These are phyloP conservation scores for Lodderomyces theae DNA, from an alignment of 1,139 yeast species.

Conservation along the genomic window DNA sequence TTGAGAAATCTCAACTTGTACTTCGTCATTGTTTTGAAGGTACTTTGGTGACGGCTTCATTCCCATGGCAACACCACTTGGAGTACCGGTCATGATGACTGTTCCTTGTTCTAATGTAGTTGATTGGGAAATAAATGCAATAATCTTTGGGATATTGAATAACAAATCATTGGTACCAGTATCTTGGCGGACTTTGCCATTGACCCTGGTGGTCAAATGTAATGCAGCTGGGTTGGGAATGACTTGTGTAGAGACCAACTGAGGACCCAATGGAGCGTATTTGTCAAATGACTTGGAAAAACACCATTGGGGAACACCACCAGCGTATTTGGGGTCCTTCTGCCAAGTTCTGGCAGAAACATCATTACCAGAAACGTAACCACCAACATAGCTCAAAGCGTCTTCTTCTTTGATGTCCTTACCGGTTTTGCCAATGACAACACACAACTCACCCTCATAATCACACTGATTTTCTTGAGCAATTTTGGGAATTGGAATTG, in stretches of 20 bases:
- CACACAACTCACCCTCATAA: constrained; percentile 1
- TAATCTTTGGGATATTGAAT: background rate
- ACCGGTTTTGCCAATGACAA: background rate
- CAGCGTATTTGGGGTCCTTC: background rate
- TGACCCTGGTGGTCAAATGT: background rate
- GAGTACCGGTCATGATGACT: constrained; percentile 2
- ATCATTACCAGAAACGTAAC: constrained; percentile 2
- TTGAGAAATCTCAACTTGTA: background rate
- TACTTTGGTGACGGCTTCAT: constrained; percentile 1
- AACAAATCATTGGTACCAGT: constrained; percentile 1
- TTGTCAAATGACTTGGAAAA: constrained; percentile 1
- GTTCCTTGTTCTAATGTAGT: constrained; percentile 1
- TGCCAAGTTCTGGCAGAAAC: constrained; percentile 2
- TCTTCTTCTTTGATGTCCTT: constrained; percentile 1
- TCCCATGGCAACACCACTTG: constrained; percentile 2
- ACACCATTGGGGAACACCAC: constrained; percentile 3
- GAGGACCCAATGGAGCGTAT: constrained; percentile 1
- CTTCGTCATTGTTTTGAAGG: background rate
- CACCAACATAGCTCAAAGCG: constrained; percentile 1
- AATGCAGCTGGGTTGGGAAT: constrained; percentile 1
- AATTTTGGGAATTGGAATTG: constrained; percentile 1
- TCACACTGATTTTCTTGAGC: constrained; percentile 1
- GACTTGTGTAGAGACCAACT: background rate
- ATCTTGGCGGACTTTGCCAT: background rate
- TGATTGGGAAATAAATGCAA: background rate